phyloP scores from a whole-genome alignment of 2,329 filamentous ascomycete species.

The Trichophyton schoenleinii region DNA sequence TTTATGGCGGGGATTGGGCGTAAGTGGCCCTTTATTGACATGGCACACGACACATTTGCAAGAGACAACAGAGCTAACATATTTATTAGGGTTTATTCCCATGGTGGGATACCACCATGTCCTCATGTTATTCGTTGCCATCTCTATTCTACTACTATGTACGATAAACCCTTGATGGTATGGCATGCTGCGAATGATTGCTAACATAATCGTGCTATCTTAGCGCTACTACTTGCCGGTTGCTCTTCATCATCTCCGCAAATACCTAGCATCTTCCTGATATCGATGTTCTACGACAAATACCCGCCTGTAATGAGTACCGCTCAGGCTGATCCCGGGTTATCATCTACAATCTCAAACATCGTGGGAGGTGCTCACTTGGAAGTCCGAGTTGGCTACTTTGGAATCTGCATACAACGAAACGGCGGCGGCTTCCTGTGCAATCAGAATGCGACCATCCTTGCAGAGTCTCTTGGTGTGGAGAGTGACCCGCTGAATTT shows the following conservation, averaged over 20 bases:
- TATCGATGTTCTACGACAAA: conserved; percentile 89
- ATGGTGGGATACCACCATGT: conserved; percentile 66
- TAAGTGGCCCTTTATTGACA: conserved; percentile 14
- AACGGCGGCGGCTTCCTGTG: conserved; percentile 87
- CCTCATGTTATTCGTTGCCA: conserved; percentile 90
- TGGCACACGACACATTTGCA: background rate
- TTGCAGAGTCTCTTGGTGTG: conserved; percentile 76
- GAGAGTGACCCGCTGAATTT: conserved; percentile 94
- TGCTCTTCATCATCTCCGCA: conserved; percentile 93
- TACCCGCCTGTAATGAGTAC: conserved; percentile 74
- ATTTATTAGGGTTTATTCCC: conserved; percentile 42
- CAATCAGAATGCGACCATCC: conserved; percentile 88
- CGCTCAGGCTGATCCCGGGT: conserved; percentile 80
- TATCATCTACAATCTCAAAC: conserved; percentile 72
- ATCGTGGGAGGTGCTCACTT: conserved; percentile 75
- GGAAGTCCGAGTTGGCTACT: conserved; percentile 90
- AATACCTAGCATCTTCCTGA: conserved; percentile 91
- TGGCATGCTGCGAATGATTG: background rate
- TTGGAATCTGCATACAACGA: conserved; percentile 90
- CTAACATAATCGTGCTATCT: background rate
- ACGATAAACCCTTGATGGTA: conserved; percentile 32
- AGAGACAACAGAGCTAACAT: background rate
- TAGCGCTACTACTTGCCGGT: conserved; percentile 82
- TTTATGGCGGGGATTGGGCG: conserved; percentile 22
- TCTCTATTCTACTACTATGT: conserved; percentile 92